Conservation (phyloP, 23 red algal species). For the Gracilaria vermiculophylla region DNA sequence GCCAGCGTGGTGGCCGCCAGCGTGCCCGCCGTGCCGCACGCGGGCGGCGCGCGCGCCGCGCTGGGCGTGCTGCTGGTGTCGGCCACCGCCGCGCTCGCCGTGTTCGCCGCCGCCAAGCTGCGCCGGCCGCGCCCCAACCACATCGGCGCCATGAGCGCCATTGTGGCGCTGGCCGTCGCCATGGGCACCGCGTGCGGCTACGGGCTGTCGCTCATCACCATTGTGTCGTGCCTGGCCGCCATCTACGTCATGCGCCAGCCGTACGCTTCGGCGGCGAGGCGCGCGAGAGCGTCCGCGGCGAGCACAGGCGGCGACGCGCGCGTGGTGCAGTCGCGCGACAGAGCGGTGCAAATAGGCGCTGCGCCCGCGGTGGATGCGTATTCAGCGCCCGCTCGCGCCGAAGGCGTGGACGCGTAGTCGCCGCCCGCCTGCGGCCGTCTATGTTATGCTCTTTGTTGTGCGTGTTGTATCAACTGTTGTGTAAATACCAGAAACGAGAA, state of each 20-base stretch:
- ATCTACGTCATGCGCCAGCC: slow-evolving; percentile 36
- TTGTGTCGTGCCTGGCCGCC: slow-evolving; percentile 7
- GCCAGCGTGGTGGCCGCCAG: neutral
- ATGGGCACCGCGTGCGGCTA: slow-evolving; percentile 57
- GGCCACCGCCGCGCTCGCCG: neutral
- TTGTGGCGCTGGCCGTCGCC: slow-evolving; percentile 2
- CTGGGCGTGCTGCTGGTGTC: neutral
- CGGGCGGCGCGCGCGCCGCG: neutral
- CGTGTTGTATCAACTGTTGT: neutral
- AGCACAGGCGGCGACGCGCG: neutral
- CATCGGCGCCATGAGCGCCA: neutral
- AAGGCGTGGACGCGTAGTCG: neutral
- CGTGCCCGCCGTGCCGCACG: neutral
- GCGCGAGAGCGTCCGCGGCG: neutral
- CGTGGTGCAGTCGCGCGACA: neutral
- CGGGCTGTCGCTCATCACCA: slow-evolving; percentile 22
- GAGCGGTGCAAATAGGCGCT: neutral
- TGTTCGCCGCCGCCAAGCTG: neutral
- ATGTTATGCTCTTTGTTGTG: neutral
- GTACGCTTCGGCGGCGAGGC: neutral
- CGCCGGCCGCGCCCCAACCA: neutral
- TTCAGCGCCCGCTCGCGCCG: neutral
- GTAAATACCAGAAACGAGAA: neutral
- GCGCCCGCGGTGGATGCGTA: neutral
- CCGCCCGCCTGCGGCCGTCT: too few species aligned